Base-by-base conservation (phyloP, 306 rosid species). In the Glycyrrhiza uralensis region DNA sequence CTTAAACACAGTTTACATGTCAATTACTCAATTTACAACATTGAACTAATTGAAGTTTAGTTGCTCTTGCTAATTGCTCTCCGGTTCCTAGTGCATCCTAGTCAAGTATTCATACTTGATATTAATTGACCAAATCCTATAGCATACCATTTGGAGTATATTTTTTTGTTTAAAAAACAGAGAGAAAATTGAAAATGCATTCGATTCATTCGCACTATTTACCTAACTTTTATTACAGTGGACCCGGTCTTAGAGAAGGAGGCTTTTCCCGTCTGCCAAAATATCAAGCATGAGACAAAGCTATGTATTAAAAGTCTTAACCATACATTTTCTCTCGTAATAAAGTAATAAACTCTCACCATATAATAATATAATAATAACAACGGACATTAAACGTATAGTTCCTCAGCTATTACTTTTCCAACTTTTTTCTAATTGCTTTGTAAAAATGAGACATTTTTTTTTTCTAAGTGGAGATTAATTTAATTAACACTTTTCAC, bases 81-180 rank as follows among this genome's bases (percentile, higher is more conserved):
- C 18, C 11, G 11, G 17, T 39, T 59, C 32, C 28, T 7, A 26
- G 61, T 8, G 6, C 1, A 32, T 13, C 29, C 39, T 29, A n/a
- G n/a, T n/a, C n/a, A n/a, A n/a, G n/a, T n/a, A 13, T 41, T 39
- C 79, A 52, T 33, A 64, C 10, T 22, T 19, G 2, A 38, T 0
- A 3, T 56, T 66, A 2, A 1, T 79, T 49, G 71, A 74, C 76
- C 23, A 26, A 50, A 60, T 46, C 49, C 41, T 46, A n/a, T n/a
- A 28, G n/a, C 33, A 19, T 18, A 26, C 18, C 15, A n/a, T 18
- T 14, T 23, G n/a, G n/a, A n/a, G n/a, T n/a, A n/a, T n/a, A 18
- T 26, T 42, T 29, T 54, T 65, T 0, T 18, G 1, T 38, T 49
- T n/a, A 0, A 22, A 32, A 29, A n/a, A 41, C 14, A 66, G 3